Percentiles rank a stretch among this genome's conserved stretches.
Conservation (phyloP, 1,284 basidiomycete species). For the Exobasidium cylindrosporum region DNA sequence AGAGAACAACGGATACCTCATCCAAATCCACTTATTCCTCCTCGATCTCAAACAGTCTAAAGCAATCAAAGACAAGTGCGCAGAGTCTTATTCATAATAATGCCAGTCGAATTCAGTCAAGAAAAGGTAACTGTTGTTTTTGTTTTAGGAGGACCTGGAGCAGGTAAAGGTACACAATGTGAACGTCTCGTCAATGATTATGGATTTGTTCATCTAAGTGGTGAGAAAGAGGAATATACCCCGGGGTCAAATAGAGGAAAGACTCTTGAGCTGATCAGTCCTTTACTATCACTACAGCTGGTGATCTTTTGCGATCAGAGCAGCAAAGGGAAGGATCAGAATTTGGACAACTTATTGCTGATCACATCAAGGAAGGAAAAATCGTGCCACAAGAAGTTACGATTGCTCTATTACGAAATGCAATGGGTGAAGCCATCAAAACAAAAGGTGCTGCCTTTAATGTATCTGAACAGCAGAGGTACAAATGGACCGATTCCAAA, state of each 20-base stretch:
- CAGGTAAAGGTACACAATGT: constrained; percentile 97
- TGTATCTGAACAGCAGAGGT: constrained; percentile 36
- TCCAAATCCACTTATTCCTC: constrained; percentile 48
- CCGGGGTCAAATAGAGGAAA: background rate
- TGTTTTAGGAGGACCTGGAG: constrained; percentile 94
- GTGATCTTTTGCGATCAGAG: constrained; percentile 92
- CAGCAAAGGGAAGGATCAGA: constrained; percentile 81
- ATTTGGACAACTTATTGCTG: constrained; percentile 81
- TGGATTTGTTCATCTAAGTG: constrained; percentile 89
- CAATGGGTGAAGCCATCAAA: constrained; percentile 71
- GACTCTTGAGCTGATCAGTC: background rate
- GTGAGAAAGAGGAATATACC: constrained; percentile 58
- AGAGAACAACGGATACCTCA: constrained; percentile 44
- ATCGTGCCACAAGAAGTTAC: constrained; percentile 98
- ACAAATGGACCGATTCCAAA: constrained; percentile 69
- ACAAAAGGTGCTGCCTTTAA: constrained; percentile 31
- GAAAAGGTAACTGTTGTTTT: constrained; percentile 83
- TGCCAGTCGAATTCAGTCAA: constrained; percentile 65
- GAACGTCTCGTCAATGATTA: constrained; percentile 80
- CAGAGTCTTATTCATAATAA: background rate
- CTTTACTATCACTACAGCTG: constrained; percentile 70
- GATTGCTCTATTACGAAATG: constrained; percentile 88
- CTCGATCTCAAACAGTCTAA: constrained; percentile 1
- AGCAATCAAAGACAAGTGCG: background rate
- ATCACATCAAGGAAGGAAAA: constrained; percentile 84